phyloP scores from a whole-genome alignment of 352 stramenopile species.

The Globisporangium nunn region DNA sequence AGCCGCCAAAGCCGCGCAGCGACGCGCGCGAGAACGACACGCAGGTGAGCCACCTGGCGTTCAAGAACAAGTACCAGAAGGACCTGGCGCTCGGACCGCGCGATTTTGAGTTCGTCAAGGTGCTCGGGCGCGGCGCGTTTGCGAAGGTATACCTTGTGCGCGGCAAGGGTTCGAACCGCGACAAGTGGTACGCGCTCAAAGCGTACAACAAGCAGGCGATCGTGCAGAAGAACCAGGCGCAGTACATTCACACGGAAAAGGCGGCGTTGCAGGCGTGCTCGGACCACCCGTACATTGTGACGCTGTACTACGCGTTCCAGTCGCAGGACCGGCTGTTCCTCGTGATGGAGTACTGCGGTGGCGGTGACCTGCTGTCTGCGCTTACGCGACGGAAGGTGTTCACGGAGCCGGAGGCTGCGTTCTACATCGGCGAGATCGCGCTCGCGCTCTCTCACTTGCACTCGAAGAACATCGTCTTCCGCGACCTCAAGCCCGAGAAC shows the following conservation, averaged over 20 bases:
- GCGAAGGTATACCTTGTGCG: conserved; percentile 83
- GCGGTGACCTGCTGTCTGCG: conserved; percentile 69
- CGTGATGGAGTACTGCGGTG: conserved; percentile 85
- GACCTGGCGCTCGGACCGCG: conserved; percentile 71
- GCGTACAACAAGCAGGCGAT: conserved; percentile 87
- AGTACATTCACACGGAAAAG: conserved; percentile 86
- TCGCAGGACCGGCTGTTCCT: conserved; percentile 77
- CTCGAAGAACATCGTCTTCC: conserved; percentile 86
- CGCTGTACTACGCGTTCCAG: conserved; percentile 81
- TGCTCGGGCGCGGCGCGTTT: conserved; percentile 74
- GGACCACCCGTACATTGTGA: conserved; percentile 85
- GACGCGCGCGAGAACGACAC: conserved; percentile 57
- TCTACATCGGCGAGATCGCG: conserved; percentile 84
- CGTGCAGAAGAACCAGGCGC: conserved; percentile 84
- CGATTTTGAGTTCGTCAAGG: conserved; percentile 86
- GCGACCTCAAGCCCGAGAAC: conserved; percentile 83
- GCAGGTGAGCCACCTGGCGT: conserved; percentile 75
- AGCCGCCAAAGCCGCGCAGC: conserved; percentile 49
- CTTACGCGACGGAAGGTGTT: conserved; percentile 77
- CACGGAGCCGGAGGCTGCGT: conserved; percentile 65
- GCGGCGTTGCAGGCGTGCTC: conserved; percentile 73
- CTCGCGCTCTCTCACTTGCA: conserved; percentile 77
- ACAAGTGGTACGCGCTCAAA: conserved; percentile 84
- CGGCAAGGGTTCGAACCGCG: conserved; percentile 77
- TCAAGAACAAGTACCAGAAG: conserved; percentile 89